phyloP scores from a whole-genome alignment of 148 eudicot species.

The Heliamphora exappendiculata region DNA sequence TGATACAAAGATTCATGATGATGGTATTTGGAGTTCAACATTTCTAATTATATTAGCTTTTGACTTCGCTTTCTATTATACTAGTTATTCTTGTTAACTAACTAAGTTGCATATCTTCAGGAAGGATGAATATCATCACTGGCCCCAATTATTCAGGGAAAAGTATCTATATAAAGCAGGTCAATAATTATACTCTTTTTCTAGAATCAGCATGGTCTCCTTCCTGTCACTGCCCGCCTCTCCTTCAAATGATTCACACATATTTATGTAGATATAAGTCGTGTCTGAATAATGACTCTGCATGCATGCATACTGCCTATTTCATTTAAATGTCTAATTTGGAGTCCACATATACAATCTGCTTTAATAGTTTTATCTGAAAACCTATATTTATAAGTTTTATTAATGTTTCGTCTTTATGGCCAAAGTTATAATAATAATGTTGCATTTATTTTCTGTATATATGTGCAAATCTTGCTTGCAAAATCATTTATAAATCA shows the following conservation, averaged over 20 bases:
- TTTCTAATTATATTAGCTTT: constrained; percentile 7
- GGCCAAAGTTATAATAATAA: neutral
- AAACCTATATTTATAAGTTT: neutral
- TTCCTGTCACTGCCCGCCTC: neutral
- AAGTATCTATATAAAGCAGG: constrained; percentile 97
- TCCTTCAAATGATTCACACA: neutral
- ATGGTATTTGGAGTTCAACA: constrained; percentile 33
- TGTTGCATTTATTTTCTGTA: neutral
- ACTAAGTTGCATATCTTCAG: constrained; percentile 36
- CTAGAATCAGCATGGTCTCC: neutral
- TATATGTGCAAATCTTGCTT: neutral
- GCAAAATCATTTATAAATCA: neutral
- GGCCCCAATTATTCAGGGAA: constrained; percentile 99
- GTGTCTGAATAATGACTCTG: neutral
- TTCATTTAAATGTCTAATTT: neutral
- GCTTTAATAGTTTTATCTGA: neutral
- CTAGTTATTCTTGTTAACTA: constrained; percentile 5
- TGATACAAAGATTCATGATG: constrained; percentile 69
- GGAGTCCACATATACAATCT: neutral
- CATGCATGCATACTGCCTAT: neutral
- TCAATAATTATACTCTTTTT: constrained; percentile 15
- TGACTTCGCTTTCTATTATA: neutral
- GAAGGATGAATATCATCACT: constrained; percentile 81
- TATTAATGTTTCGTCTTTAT: neutral
- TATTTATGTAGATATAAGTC: neutral